phyloP scores from a whole-genome alignment of 2,329 filamentous ascomycete species.

The Akanthomyces dipterigenus region DNA sequence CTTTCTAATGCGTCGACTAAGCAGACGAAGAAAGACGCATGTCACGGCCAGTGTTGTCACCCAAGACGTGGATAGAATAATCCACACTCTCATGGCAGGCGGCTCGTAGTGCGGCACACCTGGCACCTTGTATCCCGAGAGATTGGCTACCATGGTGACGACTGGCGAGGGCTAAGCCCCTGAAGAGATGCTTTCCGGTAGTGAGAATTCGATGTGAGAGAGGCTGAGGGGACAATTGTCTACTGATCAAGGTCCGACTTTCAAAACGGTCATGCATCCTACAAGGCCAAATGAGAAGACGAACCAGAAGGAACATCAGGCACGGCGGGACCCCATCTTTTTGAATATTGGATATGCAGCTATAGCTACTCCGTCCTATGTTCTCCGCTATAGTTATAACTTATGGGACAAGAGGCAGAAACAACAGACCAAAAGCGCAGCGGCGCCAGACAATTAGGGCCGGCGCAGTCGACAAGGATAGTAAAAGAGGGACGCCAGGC shows the following conservation, averaged over 20 bases:
- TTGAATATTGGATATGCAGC: background rate
- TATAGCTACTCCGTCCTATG: too few relatives aligned
- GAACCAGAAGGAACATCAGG: background rate
- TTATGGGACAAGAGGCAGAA: background rate
- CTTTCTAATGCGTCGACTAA: slow-evolving; percentile 34
- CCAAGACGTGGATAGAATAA: slow-evolving; percentile 6
- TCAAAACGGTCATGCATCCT: background rate
- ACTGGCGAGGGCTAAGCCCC: background rate
- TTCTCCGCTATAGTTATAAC: background rate
- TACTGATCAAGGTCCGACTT: background rate
- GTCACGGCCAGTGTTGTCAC: slow-evolving; percentile 35
- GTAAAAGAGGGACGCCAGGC: background rate
- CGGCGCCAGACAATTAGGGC: background rate
- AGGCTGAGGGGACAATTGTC: background rate
- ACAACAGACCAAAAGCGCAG: background rate
- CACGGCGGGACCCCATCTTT: background rate
- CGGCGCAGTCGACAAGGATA: background rate
- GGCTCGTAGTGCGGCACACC: slow-evolving; percentile 10
- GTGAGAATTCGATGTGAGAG: background rate
- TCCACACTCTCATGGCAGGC: slow-evolving; percentile 5
- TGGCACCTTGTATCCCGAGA: slow-evolving; percentile 4
- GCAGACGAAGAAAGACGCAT: slow-evolving; percentile 32
- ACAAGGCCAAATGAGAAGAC: background rate
- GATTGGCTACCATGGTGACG: slow-evolving; percentile 5
- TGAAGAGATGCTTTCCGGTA: background rate